These are phyloP conservation scores for Gloeophyllum trabeum DNA, from an alignment of 768 basidiomycete genomes.

Conservation along the genomic window DNA sequence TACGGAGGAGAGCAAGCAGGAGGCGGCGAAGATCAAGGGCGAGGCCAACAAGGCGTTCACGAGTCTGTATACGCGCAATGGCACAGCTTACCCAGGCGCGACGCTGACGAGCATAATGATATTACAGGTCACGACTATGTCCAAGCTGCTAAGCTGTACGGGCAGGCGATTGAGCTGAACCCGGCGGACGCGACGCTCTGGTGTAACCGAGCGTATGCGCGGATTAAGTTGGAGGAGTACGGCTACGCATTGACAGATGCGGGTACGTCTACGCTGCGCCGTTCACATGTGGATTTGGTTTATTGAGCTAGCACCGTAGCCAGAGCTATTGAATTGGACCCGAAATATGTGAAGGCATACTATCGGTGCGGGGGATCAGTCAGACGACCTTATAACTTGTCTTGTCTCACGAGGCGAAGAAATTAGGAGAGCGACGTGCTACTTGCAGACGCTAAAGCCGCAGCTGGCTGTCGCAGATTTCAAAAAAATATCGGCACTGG, in stretches of 20 bases:
- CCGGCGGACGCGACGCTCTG: slow-evolving; percentile 83
- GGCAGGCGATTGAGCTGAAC: slow-evolving; percentile 77
- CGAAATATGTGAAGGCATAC: slow-evolving; percentile 84
- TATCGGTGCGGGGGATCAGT: too few relatives aligned
- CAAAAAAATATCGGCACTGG: slow-evolving; percentile 70
- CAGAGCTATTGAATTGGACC: slow-evolving; percentile 80
- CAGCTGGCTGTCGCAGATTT: slow-evolving; percentile 83
- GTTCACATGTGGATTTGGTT: background rate
- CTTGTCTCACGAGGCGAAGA: too few relatives aligned
- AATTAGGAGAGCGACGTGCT: slow-evolving; percentile 80
- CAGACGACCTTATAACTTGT: too few relatives aligned
- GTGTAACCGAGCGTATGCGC: slow-evolving; percentile 89
- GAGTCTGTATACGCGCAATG: slow-evolving; percentile 27
- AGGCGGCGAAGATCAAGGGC: slow-evolving; percentile 65
- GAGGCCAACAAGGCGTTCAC: slow-evolving; percentile 85
- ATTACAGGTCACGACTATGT: slow-evolving; percentile 62
- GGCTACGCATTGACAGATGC: slow-evolving; percentile 88
- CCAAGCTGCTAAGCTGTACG: slow-evolving; percentile 68
- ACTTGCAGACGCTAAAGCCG: slow-evolving; percentile 83
- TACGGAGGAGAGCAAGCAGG: slow-evolving; percentile 58
- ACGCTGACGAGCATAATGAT: slow-evolving; percentile 2
- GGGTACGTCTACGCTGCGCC: slow-evolving; percentile 39
- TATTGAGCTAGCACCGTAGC: slow-evolving; percentile 25
- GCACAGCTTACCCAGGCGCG: background rate
- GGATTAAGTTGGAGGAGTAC: slow-evolving; percentile 89